These are phyloP conservation scores for Ceratobasidium papillatum DNA, from an alignment of 1,284 basidiomycete species.

Conservation along the genomic window DNA sequence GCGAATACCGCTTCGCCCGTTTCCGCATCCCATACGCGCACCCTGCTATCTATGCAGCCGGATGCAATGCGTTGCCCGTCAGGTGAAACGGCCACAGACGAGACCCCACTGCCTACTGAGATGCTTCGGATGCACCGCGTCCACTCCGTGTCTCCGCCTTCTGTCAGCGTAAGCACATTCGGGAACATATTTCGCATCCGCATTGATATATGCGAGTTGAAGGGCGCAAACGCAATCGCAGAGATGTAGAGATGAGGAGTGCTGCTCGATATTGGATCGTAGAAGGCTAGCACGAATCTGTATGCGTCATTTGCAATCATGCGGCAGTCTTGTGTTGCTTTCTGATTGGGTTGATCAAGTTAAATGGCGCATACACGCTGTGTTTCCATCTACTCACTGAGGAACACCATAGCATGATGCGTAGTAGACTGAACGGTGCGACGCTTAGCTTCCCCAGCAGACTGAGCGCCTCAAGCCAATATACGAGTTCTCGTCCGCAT, in stretches of 20 bases:
- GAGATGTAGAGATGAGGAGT: conserved; percentile 15
- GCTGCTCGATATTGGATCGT: not conserved
- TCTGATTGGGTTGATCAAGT: not conserved
- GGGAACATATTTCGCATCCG: not conserved
- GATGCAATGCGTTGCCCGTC: conserved; percentile 4
- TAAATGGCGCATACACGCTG: too few relatives aligned
- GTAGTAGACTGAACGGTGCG: not conserved
- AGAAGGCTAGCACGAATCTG: conserved; percentile 18
- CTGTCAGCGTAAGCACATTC: not conserved
- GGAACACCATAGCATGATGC: not conserved
- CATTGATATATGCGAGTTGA: not conserved
- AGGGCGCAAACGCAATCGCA: conserved; percentile 6
- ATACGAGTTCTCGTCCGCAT: not conserved
- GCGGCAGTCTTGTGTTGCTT: not conserved
- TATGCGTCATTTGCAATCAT: not conserved
- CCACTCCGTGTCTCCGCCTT: not conserved
- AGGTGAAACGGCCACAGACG: not conserved
- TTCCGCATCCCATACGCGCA: not conserved
- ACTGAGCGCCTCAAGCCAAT: conserved; percentile 11
- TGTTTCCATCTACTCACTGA: not conserved
- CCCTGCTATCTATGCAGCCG: not conserved
- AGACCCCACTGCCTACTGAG: not conserved
- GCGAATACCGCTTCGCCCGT: not conserved
- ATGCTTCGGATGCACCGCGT: not conserved
- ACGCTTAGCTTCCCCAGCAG: not conserved